Evolutionary conservation across 1,284 basidiomycete species (phyloP), one percentile per base, ranked within the genome.

Genomic region (Afroboletus lepidellus): DNA sequence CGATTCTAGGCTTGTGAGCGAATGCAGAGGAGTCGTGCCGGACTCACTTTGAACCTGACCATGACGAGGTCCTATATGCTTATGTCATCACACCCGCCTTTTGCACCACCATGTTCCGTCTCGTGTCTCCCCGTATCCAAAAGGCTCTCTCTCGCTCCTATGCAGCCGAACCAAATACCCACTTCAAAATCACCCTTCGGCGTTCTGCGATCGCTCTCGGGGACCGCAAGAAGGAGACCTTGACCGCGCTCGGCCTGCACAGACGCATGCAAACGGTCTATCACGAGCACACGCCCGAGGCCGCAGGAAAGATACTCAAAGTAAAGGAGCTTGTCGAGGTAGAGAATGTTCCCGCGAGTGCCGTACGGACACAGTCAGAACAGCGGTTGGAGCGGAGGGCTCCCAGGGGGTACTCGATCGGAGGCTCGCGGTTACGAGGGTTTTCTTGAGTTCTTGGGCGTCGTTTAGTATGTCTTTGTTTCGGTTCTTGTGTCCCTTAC

Each of bases 291-390:
- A 77, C 77, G 0, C 82, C 85, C 0, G 86, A 87, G 54, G 77
- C 83, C 21, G 92, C 91, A 0, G 92, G 92, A 23, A 90, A 90
- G 66, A 90, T 94, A 46, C 75, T 94, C 36, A 73, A 74, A 13
- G 83, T 94, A 51, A 94, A 94, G 76, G 92, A 94, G 74, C 74
- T 94, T 32, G 79, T 94, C n/a, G 83, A 87, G 62, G 92, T 94
- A 49, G 80, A 88, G 65, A 94, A 93, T 63, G 90, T 94, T 15
- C 77, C 84, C 0, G 72, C 72, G 29, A 75, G 77, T 30, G 74
- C 77, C 46, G 87, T 92, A 29, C 75, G 77, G 70, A 84, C 81
- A 9, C 83, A 85, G 67, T 73, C 77, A 56, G 77, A 89, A 69
- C 80, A 84, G 73, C 76, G 81, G 61, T 65, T 71, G 60, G 84